Evolutionary conservation across 164 flowering plant species (phyloP).

Genomic region (Vitis riparia): DNA sequence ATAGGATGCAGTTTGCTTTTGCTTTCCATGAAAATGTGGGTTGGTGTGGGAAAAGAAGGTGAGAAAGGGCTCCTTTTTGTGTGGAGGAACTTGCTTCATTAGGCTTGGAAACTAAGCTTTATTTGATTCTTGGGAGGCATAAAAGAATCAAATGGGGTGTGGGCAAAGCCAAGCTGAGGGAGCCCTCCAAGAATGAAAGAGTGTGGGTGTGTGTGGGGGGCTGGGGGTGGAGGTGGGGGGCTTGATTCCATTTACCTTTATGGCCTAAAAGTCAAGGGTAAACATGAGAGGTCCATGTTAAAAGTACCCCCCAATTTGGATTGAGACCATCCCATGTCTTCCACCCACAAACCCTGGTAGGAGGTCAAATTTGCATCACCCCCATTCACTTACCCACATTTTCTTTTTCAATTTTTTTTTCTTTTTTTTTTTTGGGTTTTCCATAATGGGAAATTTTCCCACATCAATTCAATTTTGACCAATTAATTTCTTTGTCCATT

Average conservation of each 20-base stretch:
- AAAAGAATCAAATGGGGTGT: neutral
- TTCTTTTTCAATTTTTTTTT: too few species aligned
- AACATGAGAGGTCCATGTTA: conserved; percentile 29
- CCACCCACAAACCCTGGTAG: neutral
- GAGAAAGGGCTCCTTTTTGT: neutral
- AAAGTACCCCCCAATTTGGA: conserved; percentile 16
- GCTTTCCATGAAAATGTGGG: too few species aligned
- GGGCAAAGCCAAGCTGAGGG: conserved; percentile 14
- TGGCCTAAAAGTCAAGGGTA: conserved; percentile 21
- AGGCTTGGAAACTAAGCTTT: neutral
- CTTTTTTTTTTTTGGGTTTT: too few species aligned
- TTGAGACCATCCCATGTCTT: conserved; percentile 6
- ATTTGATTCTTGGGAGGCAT: neutral
- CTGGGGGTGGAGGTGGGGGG: neutral
- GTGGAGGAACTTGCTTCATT: neutral
- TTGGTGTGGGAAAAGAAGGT: neutral
- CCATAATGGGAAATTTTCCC: too few species aligned
- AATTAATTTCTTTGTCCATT: too few species aligned
- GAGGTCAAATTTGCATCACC: conserved; percentile 16
- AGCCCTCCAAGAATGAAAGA: too few species aligned
- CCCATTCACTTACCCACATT: too few species aligned
- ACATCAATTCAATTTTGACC: too few species aligned
- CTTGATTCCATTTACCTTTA: conserved; percentile 20
- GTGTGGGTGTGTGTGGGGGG: too few species aligned
- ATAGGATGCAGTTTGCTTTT: too few species aligned